Percentiles rank a stretch among this genome's conserved stretches.
phyloP scores from a whole-genome alignment of 2,329 filamentous ascomycete species.

The Periconia sp. region DNA sequence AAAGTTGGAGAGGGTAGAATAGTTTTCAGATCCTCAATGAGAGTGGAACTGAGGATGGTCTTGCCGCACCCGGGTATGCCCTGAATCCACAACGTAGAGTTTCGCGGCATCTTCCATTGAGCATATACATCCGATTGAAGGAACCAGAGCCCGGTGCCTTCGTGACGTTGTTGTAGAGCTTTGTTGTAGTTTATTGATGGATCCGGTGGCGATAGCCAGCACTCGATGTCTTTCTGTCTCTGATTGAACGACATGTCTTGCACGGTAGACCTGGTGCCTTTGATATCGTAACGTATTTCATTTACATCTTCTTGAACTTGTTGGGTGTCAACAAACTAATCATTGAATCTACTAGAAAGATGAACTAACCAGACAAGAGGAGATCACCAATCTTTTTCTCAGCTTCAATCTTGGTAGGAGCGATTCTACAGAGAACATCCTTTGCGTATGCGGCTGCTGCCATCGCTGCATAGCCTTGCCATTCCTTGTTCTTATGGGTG shows the following conservation, averaged over 20 bases:
- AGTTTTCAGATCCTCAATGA: constrained; percentile 34
- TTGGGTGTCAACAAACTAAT: no score
- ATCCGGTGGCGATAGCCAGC: constrained; percentile 43
- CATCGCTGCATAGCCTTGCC: constrained; percentile 16
- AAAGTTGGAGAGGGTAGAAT: constrained; percentile 9
- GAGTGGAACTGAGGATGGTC: constrained; percentile 43
- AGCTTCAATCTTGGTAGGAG: constrained; percentile 15
- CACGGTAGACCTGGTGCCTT: no score
- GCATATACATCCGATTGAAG: constrained; percentile 27
- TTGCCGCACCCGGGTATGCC: constrained; percentile 49
- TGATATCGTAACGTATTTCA: no score
- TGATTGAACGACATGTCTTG: constrained; percentile 15
- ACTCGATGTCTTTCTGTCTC: no score
- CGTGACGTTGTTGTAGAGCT: constrained; percentile 32
- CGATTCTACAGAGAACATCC: constrained; percentile 17
- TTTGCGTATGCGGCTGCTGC: constrained; percentile 15
- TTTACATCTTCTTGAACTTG: no score
- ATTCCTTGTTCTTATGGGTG: constrained; percentile 18
- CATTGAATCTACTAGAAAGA: no score
- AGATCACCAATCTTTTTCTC: constrained; percentile 16
- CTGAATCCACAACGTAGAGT: constrained; percentile 43
- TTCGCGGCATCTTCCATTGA: constrained; percentile 31
- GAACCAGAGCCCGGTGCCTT: constrained; percentile 41
- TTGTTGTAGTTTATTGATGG: constrained; percentile 38
- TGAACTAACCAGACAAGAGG: no score